A percentile compares a stretch with the other conserved stretches of the same genome.
Conservation (phyloP, 371 early-diverging fungal genomes). For the Lichtheimia ramosa region DNA sequence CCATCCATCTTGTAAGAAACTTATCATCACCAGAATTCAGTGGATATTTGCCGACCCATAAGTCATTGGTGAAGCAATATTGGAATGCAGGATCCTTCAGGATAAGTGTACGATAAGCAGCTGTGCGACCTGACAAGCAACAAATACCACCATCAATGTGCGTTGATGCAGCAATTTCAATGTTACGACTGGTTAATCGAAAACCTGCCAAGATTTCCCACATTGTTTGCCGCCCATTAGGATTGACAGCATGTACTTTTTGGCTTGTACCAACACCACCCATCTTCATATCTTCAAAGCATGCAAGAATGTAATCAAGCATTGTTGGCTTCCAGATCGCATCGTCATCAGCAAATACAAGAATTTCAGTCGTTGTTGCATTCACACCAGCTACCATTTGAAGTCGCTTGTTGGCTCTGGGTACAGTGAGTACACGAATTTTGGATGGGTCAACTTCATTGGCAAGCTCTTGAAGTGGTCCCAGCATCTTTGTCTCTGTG, state of each 20-base stretch:
- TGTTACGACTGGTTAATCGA: constrained; percentile 68
- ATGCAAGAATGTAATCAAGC: constrained; percentile 64
- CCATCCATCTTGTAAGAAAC: constrained; percentile 74
- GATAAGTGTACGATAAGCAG: constrained; percentile 71
- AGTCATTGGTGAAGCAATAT: constrained; percentile 68
- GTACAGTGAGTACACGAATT: constrained; percentile 54
- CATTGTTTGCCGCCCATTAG: constrained; percentile 55
- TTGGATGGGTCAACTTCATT: constrained; percentile 48
- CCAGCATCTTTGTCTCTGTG: constrained; percentile 55
- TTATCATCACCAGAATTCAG: constrained; percentile 77
- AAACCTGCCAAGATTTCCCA: constrained; percentile 75
- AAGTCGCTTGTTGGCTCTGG: constrained; percentile 64
- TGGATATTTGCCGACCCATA: constrained; percentile 68
- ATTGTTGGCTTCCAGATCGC: constrained; percentile 69
- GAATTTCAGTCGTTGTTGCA: constrained; percentile 62
- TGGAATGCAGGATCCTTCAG: constrained; percentile 72
- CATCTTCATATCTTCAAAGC: constrained; percentile 72
- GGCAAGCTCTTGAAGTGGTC: constrained; percentile 50
- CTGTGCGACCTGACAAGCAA: constrained; percentile 72
- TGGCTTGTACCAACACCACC: constrained; percentile 75
- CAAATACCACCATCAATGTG: constrained; percentile 76
- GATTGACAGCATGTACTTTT: constrained; percentile 59
- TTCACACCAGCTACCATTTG: constrained; percentile 74
- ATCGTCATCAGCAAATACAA: constrained; percentile 75
- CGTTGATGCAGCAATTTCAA: constrained; percentile 70